Evolutionary conservation across 202 grass and related monocot genomes (phyloP).

Genomic region (Digitaria exilis): DNA sequence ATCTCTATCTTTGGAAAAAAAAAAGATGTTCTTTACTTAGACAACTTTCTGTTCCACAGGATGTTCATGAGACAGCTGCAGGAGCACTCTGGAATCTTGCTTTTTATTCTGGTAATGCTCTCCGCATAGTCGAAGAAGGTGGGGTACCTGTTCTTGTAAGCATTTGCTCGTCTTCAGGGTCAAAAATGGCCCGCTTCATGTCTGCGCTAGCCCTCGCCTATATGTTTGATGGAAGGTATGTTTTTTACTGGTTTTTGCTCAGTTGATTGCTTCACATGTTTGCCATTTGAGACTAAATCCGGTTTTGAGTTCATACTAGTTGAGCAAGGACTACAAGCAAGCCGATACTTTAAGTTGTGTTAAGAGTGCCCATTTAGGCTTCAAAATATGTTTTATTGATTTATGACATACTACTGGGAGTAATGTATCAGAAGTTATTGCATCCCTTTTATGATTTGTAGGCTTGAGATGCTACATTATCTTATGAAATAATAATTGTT

Average conservation of each 20-base stretch:
- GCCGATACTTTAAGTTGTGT: not conserved
- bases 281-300: conserved; percentile 10
- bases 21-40: not conserved
- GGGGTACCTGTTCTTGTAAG: conserved; percentile 91
- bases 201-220: conserved; percentile 95
- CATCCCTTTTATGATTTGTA: not conserved
- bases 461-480: not conserved
- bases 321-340: conserved; percentile 9
- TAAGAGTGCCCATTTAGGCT: conserved; percentile 12
- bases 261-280: conserved; percentile 17
- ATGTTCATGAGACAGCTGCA: conserved; percentile 99
- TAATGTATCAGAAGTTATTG: not conserved
- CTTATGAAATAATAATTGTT: conserved; percentile 20
- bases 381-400: conserved; percentile 17
- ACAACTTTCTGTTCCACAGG: conserved; percentile 48
- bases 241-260: not conserved
- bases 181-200: conserved; percentile 99
- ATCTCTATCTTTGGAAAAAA: not conserved
- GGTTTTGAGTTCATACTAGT: not conserved
- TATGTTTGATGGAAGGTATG: conserved; percentile 99
- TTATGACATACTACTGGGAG: conserved; percentile 10
- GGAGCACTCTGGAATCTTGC: conserved; percentile 99
- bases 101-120: conserved; percentile 92
- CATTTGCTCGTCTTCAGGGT: conserved; percentile 88
- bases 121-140: conserved; percentile 94